Evolutionary conservation across 116 monocot genomes (phyloP), one percentile per base, ranked within the genome.

Genomic region (Papilionanthe hybrid): DNA sequence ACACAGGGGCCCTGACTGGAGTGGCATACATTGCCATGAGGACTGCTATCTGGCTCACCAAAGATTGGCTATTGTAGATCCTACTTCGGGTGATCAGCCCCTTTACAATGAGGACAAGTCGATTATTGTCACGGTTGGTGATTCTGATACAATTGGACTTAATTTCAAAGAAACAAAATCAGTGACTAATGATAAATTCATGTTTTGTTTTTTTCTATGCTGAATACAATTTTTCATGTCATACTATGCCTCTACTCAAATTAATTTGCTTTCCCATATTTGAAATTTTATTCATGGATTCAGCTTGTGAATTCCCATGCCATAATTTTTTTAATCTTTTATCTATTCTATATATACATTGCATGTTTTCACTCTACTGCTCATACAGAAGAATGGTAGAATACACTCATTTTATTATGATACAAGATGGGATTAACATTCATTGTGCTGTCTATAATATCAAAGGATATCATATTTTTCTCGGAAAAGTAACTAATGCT

Each of bases 1-100:
- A 37, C 96, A 96, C 43, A 87, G 96, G 79, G 96, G 96, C 27
- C 96, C 94, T 60, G 96, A 94, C 78, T 96, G 96, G 96, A 96
- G 96, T 71, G 93, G 96, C 48, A 55, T 96, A 55, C 92, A 93
- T 73, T 92, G 92, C 78, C 83, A 83, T 47, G 49, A 90, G 69
- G 92, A 93, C 48, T 93, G 90, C 72, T 96, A 92, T 79, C 96
- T 96, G 77, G 93, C 96, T 69, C 96, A 96, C 81, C 96, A 96
- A 53, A 81, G 96, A 23, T 82, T 96, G 71, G 96, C 96, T 78
- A 96, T 96, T 66, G 81, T 96, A 19, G 96, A 96, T 78, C 96
- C 96, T 48, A 75, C 96, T 25, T 96, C 96, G 63, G 96, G 96
- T n/a, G 93, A 96, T 83, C 96, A 96, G 82, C 96, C 96, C 7